Evolutionary conservation across 352 stramenopile species (phyloP).

Genomic region (Pythium scleroteichum): DNA sequence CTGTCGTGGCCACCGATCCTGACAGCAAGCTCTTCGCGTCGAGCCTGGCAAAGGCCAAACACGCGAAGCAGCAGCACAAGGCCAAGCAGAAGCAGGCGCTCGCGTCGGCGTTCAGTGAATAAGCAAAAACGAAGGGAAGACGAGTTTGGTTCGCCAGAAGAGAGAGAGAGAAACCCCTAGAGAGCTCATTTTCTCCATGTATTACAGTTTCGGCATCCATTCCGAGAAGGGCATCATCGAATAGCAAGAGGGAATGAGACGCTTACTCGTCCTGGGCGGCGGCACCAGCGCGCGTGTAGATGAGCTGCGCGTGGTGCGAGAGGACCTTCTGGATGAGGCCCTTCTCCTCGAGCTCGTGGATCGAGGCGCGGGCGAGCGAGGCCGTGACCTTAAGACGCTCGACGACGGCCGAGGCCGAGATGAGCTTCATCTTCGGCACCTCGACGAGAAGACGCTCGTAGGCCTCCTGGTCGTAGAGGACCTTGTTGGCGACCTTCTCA

Average conservation of each 20-base stretch:
- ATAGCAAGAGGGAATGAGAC: constrained; percentile 4
- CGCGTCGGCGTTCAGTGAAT: constrained; percentile 7
- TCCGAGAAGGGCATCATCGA: constrained; percentile 12
- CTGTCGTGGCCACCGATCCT: constrained; percentile 37
- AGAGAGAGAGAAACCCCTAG: constrained; percentile 18
- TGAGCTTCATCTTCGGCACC: constrained; percentile 99
- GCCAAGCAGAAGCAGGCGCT: constrained; percentile 27
- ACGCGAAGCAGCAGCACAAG: constrained; percentile 13
- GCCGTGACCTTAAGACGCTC: constrained; percentile 99
- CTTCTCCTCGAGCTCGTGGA: constrained; percentile 93
- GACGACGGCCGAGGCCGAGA: constrained; percentile 98
- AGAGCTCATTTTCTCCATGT: constrained; percentile 34
- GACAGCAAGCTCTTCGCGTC: constrained; percentile 36
- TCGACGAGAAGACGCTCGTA: constrained; percentile 98
- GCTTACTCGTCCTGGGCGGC: constrained; percentile 68
- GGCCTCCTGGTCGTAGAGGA: constrained; percentile 99
- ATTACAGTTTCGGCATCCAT: constrained; percentile 25
- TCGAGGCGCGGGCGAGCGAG: constrained; percentile 95
- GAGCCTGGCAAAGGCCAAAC: constrained; percentile 21
- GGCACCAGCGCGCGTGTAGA: constrained; percentile 97
- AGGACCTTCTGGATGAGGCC: constrained; percentile 95
- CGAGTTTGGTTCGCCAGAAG: background rate
- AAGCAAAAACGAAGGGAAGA: background rate
- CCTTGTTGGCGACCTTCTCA: constrained; percentile 99
- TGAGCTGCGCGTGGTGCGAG: constrained; percentile 95